phyloP scores from a whole-genome alignment of 1,284 basidiomycete species.

The Trichosporon faecale region DNA sequence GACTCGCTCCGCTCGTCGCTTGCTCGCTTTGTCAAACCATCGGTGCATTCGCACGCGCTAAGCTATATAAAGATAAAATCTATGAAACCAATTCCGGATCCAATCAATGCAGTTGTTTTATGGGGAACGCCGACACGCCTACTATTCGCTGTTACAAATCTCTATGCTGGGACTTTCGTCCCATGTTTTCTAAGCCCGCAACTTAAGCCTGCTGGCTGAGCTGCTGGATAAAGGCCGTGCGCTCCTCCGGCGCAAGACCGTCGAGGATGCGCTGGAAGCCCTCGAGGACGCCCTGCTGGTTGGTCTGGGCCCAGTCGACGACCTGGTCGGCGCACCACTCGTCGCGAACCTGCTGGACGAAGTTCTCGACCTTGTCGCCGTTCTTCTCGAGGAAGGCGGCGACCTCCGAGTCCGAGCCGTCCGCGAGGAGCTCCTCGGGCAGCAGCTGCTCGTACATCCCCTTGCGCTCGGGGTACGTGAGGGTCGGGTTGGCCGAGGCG shows the following conservation, averaged over 20 bases:
- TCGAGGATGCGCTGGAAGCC: slow-evolving; percentile 55
- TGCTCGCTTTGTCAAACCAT: background rate
- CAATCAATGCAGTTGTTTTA: background rate
- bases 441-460: slow-evolving; percentile 43
- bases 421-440: slow-evolving; percentile 31
- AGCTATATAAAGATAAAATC: background rate
- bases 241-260: slow-evolving; percentile 68
- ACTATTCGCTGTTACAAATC: slow-evolving; percentile 2
- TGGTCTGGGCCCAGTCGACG: slow-evolving; percentile 42
- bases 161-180: background rate
- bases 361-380: slow-evolving; percentile 38
- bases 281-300: slow-evolving; percentile 46
- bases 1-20: background rate
- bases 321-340: slow-evolving; percentile 45
- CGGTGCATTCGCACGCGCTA: background rate
- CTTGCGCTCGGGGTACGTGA: slow-evolving; percentile 48
- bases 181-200: background rate
- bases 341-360: slow-evolving; percentile 41
- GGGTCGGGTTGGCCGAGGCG: slow-evolving; percentile 47
- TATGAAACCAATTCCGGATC: background rate
- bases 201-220: slow-evolving; percentile 20
- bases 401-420: slow-evolving; percentile 38
- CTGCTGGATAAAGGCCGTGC: slow-evolving; percentile 58
- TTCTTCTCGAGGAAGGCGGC: slow-evolving; percentile 51
- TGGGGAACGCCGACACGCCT: background rate